Percentiles rank a stretch among this genome's conserved stretches.
These are phyloP conservation scores for Wickerhamiella australiensis DNA, from an alignment of 805 yeast species.

Conservation along the genomic window DNA sequence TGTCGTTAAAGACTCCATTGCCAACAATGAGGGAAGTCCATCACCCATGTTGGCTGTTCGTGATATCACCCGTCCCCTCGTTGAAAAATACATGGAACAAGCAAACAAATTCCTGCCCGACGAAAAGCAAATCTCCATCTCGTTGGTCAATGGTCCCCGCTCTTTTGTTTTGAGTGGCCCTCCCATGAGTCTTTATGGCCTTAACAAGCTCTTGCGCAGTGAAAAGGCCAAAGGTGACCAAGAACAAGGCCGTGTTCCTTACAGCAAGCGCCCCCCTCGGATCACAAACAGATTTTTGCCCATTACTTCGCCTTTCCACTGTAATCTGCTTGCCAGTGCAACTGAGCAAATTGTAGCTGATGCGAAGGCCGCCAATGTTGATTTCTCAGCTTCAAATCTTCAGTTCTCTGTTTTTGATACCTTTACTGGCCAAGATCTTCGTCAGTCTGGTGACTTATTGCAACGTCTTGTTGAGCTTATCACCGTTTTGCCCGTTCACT, in stretches of 20 bases:
- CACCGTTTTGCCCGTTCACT: conserved; percentile 78
- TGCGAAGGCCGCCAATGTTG: conserved; percentile 44
- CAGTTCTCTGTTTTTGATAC: conserved; percentile 88
- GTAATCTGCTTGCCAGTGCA: conserved; percentile 68
- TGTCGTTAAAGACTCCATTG: conserved; percentile 80
- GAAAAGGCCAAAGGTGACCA: conserved; percentile 89
- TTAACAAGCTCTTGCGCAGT: conserved; percentile 81
- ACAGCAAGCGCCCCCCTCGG: conserved; percentile 84
- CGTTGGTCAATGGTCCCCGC: conserved; percentile 90
- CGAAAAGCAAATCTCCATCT: conserved; percentile 81
- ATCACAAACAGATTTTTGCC: conserved; percentile 91
- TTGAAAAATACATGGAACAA: conserved; percentile 62
- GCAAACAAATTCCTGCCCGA: conserved; percentile 89
- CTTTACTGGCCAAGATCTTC: conserved; percentile 67
- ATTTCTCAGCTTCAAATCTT: conserved; percentile 43
- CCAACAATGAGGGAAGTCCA: conserved; percentile 91
- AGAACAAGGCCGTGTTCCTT: conserved; percentile 91
- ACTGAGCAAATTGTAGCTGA: conserved; percentile 55
- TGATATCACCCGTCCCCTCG: conserved; percentile 71
- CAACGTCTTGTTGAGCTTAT: conserved; percentile 70
- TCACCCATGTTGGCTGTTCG: conserved; percentile 95
- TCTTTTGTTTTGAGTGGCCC: conserved; percentile 95
- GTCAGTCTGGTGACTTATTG: conserved; percentile 44
- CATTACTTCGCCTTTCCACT: conserved; percentile 94
- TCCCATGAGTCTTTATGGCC: conserved; percentile 93